phyloP scores from a whole-genome alignment of 768 basidiomycete species.

The Mycena albidolilacea region DNA sequence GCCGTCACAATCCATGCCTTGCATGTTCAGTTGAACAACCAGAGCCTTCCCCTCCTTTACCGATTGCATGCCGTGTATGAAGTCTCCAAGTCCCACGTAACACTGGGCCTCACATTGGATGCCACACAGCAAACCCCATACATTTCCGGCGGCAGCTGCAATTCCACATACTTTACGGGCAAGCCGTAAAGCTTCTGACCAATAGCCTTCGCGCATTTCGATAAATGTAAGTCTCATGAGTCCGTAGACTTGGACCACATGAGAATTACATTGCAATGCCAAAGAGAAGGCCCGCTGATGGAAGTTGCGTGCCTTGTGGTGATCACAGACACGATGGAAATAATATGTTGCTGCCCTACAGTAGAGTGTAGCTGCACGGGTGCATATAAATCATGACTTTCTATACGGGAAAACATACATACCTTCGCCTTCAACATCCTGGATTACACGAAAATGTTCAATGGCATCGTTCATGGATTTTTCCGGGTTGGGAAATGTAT shows the following conservation, averaged over 20 bases:
- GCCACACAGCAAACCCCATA: background rate
- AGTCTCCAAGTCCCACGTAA: background rate
- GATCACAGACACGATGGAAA: background rate
- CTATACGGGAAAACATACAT: background rate
- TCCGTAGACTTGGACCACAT: background rate
- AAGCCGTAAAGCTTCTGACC: background rate
- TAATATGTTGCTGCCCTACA: slow-evolving; percentile 2
- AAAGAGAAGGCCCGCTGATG: slow-evolving; percentile 2
- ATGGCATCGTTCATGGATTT: background rate
- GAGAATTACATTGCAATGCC: slow-evolving; percentile 1
- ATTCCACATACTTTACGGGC: background rate
- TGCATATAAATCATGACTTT: too few species aligned
- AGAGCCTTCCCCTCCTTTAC: background rate
- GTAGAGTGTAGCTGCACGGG: background rate
- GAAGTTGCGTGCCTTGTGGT: background rate
- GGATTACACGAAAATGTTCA: background rate
- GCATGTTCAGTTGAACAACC: background rate
- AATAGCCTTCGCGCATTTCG: slow-evolving; percentile 3
- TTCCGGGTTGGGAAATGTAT: background rate
- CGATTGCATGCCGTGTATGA: background rate
- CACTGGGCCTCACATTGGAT: background rate
- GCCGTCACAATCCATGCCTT: background rate
- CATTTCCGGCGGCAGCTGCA: background rate
- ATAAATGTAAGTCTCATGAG: background rate
- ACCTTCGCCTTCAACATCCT: background rate